These are phyloP conservation scores for Tulasnella sp. DNA, from an alignment of 768 basidiomycete species.

Conservation along the genomic window DNA sequence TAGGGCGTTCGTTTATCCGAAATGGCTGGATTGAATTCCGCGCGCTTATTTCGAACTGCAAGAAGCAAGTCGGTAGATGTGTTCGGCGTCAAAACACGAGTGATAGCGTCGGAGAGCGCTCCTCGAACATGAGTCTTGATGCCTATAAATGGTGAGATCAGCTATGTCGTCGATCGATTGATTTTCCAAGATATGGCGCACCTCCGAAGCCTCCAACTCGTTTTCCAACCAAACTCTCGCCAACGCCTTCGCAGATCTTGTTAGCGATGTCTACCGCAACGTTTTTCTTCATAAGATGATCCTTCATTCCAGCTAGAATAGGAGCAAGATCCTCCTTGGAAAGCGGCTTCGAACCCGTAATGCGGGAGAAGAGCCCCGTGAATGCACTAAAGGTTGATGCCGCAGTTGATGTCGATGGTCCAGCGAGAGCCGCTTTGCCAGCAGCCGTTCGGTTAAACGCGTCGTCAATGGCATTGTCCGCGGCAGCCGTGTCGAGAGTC, in stretches of 20 bases:
- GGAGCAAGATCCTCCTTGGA: slow-evolving; percentile 78
- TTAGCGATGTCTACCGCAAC: slow-evolving; percentile 94
- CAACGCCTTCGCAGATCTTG: slow-evolving; percentile 92
- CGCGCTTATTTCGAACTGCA: slow-evolving; percentile 83
- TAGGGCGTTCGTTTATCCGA: slow-evolving; percentile 59
- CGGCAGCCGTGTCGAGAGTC: slow-evolving; percentile 40
- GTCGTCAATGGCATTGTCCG: slow-evolving; percentile 41
- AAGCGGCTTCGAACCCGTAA: slow-evolving; percentile 74
- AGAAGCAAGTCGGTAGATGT: slow-evolving; percentile 93
- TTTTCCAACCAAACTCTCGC: slow-evolving; percentile 79
- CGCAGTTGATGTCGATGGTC: background rate
- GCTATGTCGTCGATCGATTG: background rate
- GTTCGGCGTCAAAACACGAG: slow-evolving; percentile 90
- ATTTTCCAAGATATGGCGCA: slow-evolving; percentile 33
- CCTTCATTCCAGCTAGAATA: slow-evolving; percentile 88
- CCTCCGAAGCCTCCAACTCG: slow-evolving; percentile 87
- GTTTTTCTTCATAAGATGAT: slow-evolving; percentile 97
- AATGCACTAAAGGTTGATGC: slow-evolving; percentile 41
- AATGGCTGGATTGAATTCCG: slow-evolving; percentile 61
- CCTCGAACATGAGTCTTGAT: slow-evolving; percentile 74
- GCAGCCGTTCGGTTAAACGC: slow-evolving; percentile 40
- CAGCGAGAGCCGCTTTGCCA: background rate
- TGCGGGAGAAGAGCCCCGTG: slow-evolving; percentile 71
- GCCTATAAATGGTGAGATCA: slow-evolving; percentile 39
- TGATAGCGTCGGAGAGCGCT: slow-evolving; percentile 79